Conservation (phyloP, 495 filamentous ascomycete species). For the Aspergillus incahuasiensis region DNA sequence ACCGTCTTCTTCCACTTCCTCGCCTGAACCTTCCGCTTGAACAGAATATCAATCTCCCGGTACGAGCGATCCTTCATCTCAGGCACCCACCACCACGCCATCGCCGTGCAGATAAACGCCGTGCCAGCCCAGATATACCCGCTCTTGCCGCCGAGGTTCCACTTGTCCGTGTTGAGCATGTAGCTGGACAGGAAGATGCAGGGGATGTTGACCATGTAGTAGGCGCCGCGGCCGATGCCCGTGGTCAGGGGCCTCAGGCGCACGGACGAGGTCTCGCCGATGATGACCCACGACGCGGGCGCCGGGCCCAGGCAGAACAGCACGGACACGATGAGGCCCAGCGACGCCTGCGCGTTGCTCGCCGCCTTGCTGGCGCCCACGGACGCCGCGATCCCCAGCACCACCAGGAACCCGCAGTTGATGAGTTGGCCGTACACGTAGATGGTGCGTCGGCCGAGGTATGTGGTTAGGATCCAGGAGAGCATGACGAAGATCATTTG, state of each 20-base stretch:
- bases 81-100: constrained; percentile 56
- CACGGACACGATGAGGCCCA: constrained; percentile 45
- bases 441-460: constrained; percentile 64
- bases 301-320: constrained; percentile 71
- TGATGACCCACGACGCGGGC: constrained; percentile 70
- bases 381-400: constrained; percentile 60
- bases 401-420: constrained; percentile 61
- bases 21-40: constrained; percentile 49
- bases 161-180: constrained; percentile 66
- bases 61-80: constrained; percentile 50
- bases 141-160: constrained; percentile 67
- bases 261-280: constrained; percentile 67
- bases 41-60: constrained; percentile 51
- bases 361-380: constrained; percentile 36
- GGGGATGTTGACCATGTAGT: constrained; percentile 64
- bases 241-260: constrained; percentile 73
- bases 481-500: constrained; percentile 28
- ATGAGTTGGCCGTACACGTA: constrained; percentile 58
- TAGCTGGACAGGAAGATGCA: constrained; percentile 49
- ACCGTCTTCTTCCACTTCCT: constrained; percentile 50
- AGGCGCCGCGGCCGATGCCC: constrained; percentile 61
- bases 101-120: constrained; percentile 59
- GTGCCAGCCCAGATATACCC: constrained; percentile 74
- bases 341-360: constrained; percentile 49
- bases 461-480: constrained; percentile 63